A percentile compares a stretch with the other conserved stretches of the same genome.
Evolutionary conservation across 352 stramenopile species (phyloP).

Genomic region (Blastocystis hominis): DNA sequence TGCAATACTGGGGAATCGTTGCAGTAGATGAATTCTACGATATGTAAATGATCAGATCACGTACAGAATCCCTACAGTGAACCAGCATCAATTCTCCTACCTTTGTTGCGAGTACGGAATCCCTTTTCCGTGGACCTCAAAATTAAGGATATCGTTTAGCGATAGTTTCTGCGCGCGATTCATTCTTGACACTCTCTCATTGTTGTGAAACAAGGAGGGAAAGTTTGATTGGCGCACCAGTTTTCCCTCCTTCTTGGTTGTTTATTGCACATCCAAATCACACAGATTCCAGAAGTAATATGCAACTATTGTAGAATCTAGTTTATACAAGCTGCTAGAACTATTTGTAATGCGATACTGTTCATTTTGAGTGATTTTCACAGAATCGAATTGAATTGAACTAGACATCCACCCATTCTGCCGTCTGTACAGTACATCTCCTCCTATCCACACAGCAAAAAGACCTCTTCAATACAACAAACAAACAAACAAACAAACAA

Average conservation of each 20-base stretch:
- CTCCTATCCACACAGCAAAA: too few species aligned
- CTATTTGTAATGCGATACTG: too few species aligned
- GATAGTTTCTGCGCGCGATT: neutral
- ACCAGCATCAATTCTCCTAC: neutral
- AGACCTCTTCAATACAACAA: neutral
- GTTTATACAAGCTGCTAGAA: too few species aligned
- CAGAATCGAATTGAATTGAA: too few species aligned
- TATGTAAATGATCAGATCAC: neutral
- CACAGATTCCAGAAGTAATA: too few species aligned
- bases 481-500: neutral
- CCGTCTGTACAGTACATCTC: too few species aligned
- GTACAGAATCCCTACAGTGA: conserved; percentile 23
- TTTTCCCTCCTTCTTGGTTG: conserved; percentile 17
- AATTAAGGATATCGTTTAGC: conserved; percentile 46
- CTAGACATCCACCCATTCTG: too few species aligned
- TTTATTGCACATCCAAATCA: neutral
- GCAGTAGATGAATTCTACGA: neutral
- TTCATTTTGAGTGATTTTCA: too few species aligned
- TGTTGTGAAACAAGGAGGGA: neutral
- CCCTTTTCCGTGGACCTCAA: neutral
- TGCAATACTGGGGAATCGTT: neutral
- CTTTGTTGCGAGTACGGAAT: conserved; percentile 15
- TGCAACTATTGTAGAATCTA: too few species aligned
- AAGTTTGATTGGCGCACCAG: neutral
- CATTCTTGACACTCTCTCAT: neutral